Percentiles rank a stretch among this genome's conserved stretches.
Conservation (phyloP, 331 rosid species). For the Cydonia oblonga region DNA sequence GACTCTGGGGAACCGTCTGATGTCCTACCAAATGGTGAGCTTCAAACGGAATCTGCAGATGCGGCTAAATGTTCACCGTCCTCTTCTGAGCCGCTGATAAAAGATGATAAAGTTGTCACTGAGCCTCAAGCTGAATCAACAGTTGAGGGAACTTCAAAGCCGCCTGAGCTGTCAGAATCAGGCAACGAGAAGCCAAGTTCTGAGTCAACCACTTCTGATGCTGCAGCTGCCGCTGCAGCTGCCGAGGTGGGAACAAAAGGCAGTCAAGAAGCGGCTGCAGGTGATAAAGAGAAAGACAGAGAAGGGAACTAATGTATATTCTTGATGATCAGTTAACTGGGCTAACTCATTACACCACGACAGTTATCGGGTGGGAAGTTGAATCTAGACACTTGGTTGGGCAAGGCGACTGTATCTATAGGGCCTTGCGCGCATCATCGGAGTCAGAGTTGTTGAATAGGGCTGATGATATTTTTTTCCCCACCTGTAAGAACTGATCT, state of each 20-base stretch:
- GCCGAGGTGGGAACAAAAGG: slow-evolving; percentile 20
- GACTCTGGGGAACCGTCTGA: slow-evolving; percentile 52
- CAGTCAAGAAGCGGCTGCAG: slow-evolving; percentile 17
- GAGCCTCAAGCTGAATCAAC: slow-evolving; percentile 22
- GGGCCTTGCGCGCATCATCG: slow-evolving; percentile 29
- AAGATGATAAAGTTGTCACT: slow-evolving; percentile 21
- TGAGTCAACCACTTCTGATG: slow-evolving; percentile 15
- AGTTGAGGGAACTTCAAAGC: slow-evolving; percentile 13
- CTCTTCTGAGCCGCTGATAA: slow-evolving; percentile 24
- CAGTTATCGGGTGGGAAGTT: slow-evolving; percentile 62
- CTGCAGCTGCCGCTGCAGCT: slow-evolving; percentile 12
- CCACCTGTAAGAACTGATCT: slow-evolving; percentile 29
- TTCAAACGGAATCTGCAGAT: slow-evolving; percentile 27
- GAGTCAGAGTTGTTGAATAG: slow-evolving; percentile 24
- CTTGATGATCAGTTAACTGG: slow-evolving; percentile 28
- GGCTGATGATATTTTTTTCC: slow-evolving; percentile 43
- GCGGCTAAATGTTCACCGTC: slow-evolving; percentile 36
- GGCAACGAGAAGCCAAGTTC: slow-evolving; percentile 27
- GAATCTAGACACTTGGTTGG: slow-evolving; percentile 26
- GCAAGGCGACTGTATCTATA: slow-evolving; percentile 33
- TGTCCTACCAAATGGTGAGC: slow-evolving; percentile 59
- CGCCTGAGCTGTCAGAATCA: slow-evolving; percentile 22
- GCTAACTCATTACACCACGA: slow-evolving; percentile 32
- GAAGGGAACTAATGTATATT: slow-evolving; percentile 50
- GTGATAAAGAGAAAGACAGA: slow-evolving; percentile 24